Evolutionary conservation across 495 filamentous ascomycete genomes (phyloP), one percentile per base, ranked within the genome.

Genomic region (Cryomyces antarcticus): DNA sequence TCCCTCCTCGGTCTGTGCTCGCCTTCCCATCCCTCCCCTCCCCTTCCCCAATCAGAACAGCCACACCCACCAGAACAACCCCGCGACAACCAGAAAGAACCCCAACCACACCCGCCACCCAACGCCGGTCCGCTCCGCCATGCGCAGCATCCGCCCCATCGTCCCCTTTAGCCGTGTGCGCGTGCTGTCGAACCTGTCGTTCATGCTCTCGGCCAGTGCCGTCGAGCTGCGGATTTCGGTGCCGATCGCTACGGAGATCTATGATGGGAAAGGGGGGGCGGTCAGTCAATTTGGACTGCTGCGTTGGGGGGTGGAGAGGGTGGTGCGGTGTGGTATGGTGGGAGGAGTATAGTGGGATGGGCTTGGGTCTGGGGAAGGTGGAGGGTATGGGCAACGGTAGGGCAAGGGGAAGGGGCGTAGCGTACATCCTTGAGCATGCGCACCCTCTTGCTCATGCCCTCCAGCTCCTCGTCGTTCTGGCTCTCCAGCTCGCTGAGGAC

Each of bases 101-200:
- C 60, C 68, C 39, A 92, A 54, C 89, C 92, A 97, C 28, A 86
- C 81, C 61, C 72, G 82, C 89, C 89, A 97, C 47, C 85, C 80
- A 28, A 97, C 76, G 4, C 92, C 92, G 9, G 86, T 92, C 52
- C 75, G 66, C 62, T 94, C 77, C 4, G 89, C 92, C 89, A 97
- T 96, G 45, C 85, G 57, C 44, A 96, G 62, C 89, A 97, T 97
- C 29, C 86, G 68, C 53, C 82, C 93, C 89, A 97, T 96, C 35
- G 92, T 96, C 35, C 87, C 82, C 12, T 76, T 68, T 46, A 97
- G 62, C 51, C 80, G 68, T 28, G 82, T 57, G 39, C 85, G 67
- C 38, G 92, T 92, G 49, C 68, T 72, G 50, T 95, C 89, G 54
- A 96, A 97, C 5, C 74, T 70, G 42, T 92, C 80, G 57, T 95